These are phyloP conservation scores for Mytilinidion resinicola DNA, from an alignment of 495 filamentous ascomycete genomes.

Conservation along the genomic window DNA sequence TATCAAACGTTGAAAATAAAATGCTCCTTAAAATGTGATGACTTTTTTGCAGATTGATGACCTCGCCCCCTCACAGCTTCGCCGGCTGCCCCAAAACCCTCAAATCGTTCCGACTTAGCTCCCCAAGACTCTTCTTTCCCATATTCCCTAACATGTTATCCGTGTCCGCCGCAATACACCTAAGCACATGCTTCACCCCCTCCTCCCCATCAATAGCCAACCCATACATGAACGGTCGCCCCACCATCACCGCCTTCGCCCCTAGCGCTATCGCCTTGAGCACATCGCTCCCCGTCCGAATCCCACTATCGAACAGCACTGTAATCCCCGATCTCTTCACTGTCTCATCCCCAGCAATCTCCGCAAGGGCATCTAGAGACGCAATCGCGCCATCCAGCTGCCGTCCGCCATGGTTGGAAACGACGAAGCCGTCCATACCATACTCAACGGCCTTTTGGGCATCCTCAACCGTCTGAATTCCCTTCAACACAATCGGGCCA, in stretches of 20 bases:
- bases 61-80: constrained; percentile 10
- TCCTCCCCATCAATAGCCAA: constrained; percentile 43
- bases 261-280: constrained; percentile 35
- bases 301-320: constrained; percentile 33
- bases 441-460: constrained; percentile 42
- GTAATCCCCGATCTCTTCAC: constrained; percentile 25
- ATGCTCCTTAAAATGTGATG: too few relatives aligned
- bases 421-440: constrained; percentile 49
- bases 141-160: constrained; percentile 27
- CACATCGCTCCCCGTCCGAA: constrained; percentile 31
- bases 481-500: constrained; percentile 37
- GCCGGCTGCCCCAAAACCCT: constrained; percentile 20
- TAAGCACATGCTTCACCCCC: constrained; percentile 53
- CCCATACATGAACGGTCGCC: constrained; percentile 33
- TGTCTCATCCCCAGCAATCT: constrained; percentile 30
- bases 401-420: constrained; percentile 48
- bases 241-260: constrained; percentile 30
- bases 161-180: constrained; percentile 45
- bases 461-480: constrained; percentile 41
- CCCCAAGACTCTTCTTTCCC: constrained; percentile 21
- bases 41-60: too few relatives aligned
- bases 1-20: too few relatives aligned
- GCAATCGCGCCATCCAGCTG: constrained; percentile 33
- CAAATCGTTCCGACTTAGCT: constrained; percentile 22
- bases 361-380: constrained; percentile 31